Percentiles rank a stretch among this genome's conserved stretches.
Evolutionary conservation across 2,329 filamentous ascomycete species (phyloP).

Genomic region (Penicillium oxalicum): DNA sequence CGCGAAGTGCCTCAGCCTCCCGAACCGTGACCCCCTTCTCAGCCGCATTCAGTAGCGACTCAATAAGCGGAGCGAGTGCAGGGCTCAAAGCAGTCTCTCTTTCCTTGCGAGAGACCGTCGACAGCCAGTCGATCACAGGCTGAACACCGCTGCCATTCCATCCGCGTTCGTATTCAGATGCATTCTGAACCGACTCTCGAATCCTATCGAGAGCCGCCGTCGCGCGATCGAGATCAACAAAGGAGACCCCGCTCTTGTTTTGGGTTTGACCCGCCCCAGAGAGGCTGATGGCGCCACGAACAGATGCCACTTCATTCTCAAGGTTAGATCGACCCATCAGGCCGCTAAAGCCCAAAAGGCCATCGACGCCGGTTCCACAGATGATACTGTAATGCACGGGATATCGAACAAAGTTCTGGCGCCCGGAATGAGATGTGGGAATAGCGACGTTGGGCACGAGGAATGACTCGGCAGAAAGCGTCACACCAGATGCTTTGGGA

Average conservation of each 20-base stretch:
- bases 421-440: conserved; percentile 56
- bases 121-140: conserved; percentile 59
- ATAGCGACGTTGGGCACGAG: conserved; percentile 73
- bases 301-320: conserved; percentile 26
- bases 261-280: conserved; percentile 42
- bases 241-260: conserved; percentile 32
- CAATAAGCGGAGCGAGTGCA: conserved; percentile 60
- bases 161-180: conserved; percentile 63
- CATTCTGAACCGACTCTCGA: conserved; percentile 63
- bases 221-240: conserved; percentile 61
- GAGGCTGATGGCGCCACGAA: conserved; percentile 35
- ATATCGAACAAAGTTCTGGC: conserved; percentile 63
- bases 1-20: conserved; percentile 25
- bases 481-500: conserved; percentile 43
- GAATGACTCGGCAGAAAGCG: conserved; percentile 54
- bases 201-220: conserved; percentile 60
- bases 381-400: conserved; percentile 79
- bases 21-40: conserved; percentile 27
- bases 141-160: conserved; percentile 71
- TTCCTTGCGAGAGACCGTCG: conserved; percentile 16
- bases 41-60: conserved; percentile 54
- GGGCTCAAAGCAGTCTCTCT: conserved; percentile 54
- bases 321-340: conserved; percentile 28
- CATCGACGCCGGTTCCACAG: conserved; percentile 65
- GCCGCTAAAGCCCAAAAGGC: conserved; percentile 44